Base-by-base conservation (phyloP, 2,329 filamentous ascomycete species). In the Xylaria arbuscula region DNA sequence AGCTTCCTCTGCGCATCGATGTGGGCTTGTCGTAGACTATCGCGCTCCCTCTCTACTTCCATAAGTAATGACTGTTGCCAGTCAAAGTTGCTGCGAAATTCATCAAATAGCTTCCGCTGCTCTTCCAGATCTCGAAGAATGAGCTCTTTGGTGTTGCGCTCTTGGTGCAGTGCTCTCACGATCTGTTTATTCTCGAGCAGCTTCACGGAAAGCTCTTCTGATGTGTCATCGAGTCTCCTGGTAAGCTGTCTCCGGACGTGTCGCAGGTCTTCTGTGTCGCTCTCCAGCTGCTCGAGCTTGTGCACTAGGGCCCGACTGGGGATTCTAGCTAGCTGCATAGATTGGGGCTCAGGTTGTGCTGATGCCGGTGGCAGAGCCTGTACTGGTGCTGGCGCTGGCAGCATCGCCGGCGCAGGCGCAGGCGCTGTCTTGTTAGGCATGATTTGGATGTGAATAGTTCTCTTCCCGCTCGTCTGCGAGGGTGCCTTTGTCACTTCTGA, bases 211-310 rank as follows among this genome's bases (percentile, higher is more conserved):
- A 81, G 72, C 51, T 75, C 74, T 5, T 78, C 72, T 2, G 77
- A 74, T 32, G 69, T 73, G 59, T 77, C 72, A 54, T 76, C 76
- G 11, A 80, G 74, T 63, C 79, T 77, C 58, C 72, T 74, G 66
- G 66, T 67, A 36, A 81, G 73, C 36, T 76, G 76, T 56, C 68
- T 74, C 48, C 78, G 78, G 51, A 70, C 74, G 45, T 75, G 71
- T 34, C 75, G 76, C 28, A 81, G 74, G 32, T 67, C 73, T 28
- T 78, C 72, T 9, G 76, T 74, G 69, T 81, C 79, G 51, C 70
- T 73, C 72, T 81, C 78, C 24, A 81, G 74, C 66, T 78, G 77
- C 63, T 80, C 78, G 40, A 82, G 76, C 74, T 78, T 79, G 60
- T 77, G 71, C 32, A 77, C 64, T 61, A 82, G 73, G 47, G 75